Evolutionary conservation across 306 rosid species (phyloP), one percentile per base, ranked within the genome.

Genomic region (Quercus agrifolia): DNA sequence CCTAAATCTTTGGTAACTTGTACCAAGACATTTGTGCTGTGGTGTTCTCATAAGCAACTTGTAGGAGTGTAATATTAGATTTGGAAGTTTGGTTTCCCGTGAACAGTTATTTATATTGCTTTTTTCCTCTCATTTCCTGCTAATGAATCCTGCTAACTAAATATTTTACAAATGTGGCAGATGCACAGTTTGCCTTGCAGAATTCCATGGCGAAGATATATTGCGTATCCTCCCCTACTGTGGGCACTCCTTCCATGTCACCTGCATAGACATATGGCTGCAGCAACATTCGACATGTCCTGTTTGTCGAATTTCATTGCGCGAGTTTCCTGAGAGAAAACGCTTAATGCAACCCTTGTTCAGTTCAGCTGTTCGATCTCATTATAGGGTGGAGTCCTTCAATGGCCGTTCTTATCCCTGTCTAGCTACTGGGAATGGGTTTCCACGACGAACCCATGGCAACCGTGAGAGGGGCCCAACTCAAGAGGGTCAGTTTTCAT

Each of bases 251-350:
- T 94, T 94, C 86, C 98, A 94, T 77, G 90, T 89, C 41, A 77
- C 81, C 84, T 94, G 98, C 89, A 91, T 94, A 83, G 98, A 94
- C 89, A 69, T 88, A 74, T 94, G 98, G 98, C 91, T 94, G 85
- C 97, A 87, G 83, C 98, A 88, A 81, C 91, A 92, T 74, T 87
- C 92, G 19, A 94, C 97, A 8, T 94, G 98, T 79, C 98, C 98
- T 14, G 92, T 94, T 55, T 94, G 98, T 87, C 92, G 98, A 74
- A 84, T 87, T 79, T 92, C 97, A 5, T 49, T 94, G 85, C 89
- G 88, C 0, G 89, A 91, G 68, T 76, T 76, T 70, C 86, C 91
- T 0, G 92, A 91, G 67, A 85, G 83, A 85, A 89, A 86, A 57
- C 85, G 85, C 55, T 4, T 72, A 55, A 77, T 92, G 94, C 97